phyloP scores from a whole-genome alignment of 148 eudicot species.

The Silene uniflora region DNA sequence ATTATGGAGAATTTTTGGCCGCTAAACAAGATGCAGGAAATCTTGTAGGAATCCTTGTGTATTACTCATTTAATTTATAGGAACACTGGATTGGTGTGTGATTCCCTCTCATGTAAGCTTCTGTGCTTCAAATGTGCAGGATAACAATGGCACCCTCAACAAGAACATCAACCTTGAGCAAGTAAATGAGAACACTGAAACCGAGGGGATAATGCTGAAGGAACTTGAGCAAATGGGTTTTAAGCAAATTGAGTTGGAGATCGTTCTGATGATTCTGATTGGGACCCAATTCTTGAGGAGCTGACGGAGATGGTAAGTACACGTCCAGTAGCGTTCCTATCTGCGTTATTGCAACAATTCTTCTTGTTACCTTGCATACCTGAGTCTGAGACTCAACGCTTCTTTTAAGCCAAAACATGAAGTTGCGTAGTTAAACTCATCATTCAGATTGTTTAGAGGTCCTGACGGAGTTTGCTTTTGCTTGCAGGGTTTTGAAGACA shows the following conservation, averaged over 20 bases:
- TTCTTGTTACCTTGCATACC: too few species aligned
- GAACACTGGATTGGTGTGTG: not conserved
- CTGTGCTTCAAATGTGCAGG: constrained; percentile 1
- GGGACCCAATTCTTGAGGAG: constrained; percentile 81
- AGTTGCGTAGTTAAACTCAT: too few species aligned
- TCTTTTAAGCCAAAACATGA: too few species aligned
- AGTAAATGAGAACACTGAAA: constrained; percentile 20
- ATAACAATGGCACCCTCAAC: not conserved
- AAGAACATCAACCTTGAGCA: constrained; percentile 18
- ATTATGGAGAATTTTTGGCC: too few species aligned
- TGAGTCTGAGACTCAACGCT: too few species aligned
- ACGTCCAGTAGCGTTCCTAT: not conserved
- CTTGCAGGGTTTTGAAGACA: constrained; percentile 65
- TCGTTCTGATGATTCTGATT: constrained; percentile 56
- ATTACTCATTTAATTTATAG: not conserved
- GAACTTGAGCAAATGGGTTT: constrained; percentile 70
- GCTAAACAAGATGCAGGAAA: too few species aligned
- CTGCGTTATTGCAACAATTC: too few species aligned
- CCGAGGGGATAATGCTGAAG: constrained; percentile 45
- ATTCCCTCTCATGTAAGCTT: not conserved
- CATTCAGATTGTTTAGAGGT: not conserved
- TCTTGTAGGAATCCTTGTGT: not conserved
- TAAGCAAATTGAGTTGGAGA: constrained; percentile 53
- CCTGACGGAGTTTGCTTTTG: not conserved
- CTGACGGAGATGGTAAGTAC: constrained; percentile 72